Conservation (phyloP, 2,329 filamentous ascomycete genomes). For the Trichoderma sp. region DNA sequence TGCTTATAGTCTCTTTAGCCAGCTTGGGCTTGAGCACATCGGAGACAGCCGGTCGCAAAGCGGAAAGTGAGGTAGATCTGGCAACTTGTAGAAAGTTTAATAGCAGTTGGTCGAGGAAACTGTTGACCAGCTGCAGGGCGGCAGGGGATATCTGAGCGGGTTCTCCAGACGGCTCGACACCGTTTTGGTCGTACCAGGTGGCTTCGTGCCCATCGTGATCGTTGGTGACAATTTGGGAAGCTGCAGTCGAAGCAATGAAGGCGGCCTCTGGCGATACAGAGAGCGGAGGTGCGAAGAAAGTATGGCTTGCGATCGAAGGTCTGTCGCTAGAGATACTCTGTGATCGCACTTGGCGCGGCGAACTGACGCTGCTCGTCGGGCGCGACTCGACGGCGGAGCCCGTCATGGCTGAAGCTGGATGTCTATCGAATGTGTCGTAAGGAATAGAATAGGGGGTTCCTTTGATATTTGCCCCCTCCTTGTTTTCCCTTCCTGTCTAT, state of each 20-base stretch:
- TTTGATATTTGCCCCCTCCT: background rate
- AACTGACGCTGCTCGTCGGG: constrained; percentile 35
- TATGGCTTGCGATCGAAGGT: constrained; percentile 58
- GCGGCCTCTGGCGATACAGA: constrained; percentile 72
- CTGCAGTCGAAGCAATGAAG: constrained; percentile 85
- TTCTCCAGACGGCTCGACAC: constrained; percentile 62
- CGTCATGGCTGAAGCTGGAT: constrained; percentile 26
- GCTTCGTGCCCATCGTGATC: constrained; percentile 75
- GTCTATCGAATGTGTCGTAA: background rate
- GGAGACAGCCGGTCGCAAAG: constrained; percentile 76
- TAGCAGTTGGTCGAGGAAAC: constrained; percentile 88
- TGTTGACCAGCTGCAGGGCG: constrained; percentile 79
- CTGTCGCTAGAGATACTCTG: constrained; percentile 71
- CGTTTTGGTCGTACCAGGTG: constrained; percentile 67
- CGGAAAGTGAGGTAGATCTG: constrained; percentile 71
- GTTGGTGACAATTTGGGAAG: constrained; percentile 87
- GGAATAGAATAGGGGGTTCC: background rate
- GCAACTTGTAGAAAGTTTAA: constrained; percentile 84
- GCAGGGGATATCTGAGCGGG: constrained; percentile 69
- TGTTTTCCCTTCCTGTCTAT: background rate
- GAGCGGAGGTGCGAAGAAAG: constrained; percentile 64
- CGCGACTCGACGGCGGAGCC: constrained; percentile 30
- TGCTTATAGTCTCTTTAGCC: constrained; percentile 77
- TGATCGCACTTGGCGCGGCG: constrained; percentile 40
- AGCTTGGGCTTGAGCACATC: constrained; percentile 88